Evolutionary conservation across 306 rosid genomes (phyloP).

Genomic region (Senna tora): DNA sequence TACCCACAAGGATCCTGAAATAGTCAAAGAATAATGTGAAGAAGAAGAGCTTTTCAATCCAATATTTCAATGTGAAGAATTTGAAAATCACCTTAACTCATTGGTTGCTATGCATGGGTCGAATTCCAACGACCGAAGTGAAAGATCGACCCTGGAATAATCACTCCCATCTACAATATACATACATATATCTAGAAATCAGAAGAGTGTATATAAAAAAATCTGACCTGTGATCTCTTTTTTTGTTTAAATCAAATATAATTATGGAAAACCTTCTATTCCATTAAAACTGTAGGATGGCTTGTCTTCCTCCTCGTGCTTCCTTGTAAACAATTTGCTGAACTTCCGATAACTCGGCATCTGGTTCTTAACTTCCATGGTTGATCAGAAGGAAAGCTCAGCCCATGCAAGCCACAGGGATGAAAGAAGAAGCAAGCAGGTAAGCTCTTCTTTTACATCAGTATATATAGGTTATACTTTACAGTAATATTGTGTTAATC

Average conservation of each 20-base stretch:
- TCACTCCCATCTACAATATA: constrained; percentile 54
- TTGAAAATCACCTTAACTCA: constrained; percentile 64
- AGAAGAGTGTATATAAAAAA: background rate
- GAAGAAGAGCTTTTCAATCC: background rate
- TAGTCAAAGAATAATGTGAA: too few relatives aligned
- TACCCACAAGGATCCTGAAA: constrained; percentile 52
- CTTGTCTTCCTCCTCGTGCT: constrained; percentile 54
- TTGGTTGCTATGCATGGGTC: constrained; percentile 67
- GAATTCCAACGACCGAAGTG: constrained; percentile 53
- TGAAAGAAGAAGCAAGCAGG: constrained; percentile 23
- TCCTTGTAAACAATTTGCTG: constrained; percentile 57
- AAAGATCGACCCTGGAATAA: constrained; percentile 45
- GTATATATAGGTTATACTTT: constrained; percentile 15
- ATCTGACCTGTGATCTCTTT: background rate
- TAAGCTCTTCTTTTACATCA: constrained; percentile 42
- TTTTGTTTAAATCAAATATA: background rate
- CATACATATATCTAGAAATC: background rate
- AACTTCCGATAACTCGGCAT: constrained; percentile 50
- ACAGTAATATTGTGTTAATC: constrained; percentile 50
- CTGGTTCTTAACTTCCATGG: constrained; percentile 55
- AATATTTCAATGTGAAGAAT: background rate
- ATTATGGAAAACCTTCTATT: constrained; percentile 53
- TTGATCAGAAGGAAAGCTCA: constrained; percentile 27
- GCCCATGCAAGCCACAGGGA: constrained; percentile 32
- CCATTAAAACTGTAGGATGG: constrained; percentile 44